Conservation (phyloP, 768 basidiomycete genomes). For the Hypholoma fasciculare region DNA sequence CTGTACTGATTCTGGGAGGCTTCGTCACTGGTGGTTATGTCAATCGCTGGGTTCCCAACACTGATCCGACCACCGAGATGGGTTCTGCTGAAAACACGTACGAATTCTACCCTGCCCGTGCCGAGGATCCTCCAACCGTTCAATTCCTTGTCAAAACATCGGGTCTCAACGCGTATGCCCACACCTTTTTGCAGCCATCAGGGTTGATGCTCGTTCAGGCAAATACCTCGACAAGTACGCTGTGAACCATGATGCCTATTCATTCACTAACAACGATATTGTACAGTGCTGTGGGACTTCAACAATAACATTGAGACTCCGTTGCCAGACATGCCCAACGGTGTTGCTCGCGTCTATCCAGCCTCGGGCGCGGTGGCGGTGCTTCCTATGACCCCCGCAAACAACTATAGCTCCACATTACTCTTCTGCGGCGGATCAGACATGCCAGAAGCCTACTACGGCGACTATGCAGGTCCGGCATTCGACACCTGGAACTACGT, state of each 20-base stretch:
- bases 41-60: slow-evolving; percentile 72
- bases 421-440: slow-evolving; percentile 91
- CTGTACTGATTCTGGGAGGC: slow-evolving; percentile 78
- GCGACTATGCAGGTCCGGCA: slow-evolving; percentile 70
- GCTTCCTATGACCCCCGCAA: slow-evolving; percentile 88
- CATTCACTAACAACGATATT: neutral
- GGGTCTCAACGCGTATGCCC: slow-evolving; percentile 77
- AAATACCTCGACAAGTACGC: slow-evolving; percentile 72
- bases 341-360: slow-evolving; percentile 82
- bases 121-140: slow-evolving; percentile 48
- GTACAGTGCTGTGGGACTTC: slow-evolving; percentile 32
- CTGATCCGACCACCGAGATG: slow-evolving; percentile 58
- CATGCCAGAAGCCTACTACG: slow-evolving; percentile 71
- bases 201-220: slow-evolving; percentile 84
- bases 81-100: slow-evolving; percentile 80
- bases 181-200: slow-evolving; percentile 71
- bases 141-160: slow-evolving; percentile 70
- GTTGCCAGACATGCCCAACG: slow-evolving; percentile 72
- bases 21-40: slow-evolving; percentile 79
- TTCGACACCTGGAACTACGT: slow-evolving; percentile 74
- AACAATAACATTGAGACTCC: slow-evolving; percentile 54
- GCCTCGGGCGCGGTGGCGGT: slow-evolving; percentile 88
- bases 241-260: neutral
- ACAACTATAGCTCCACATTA: slow-evolving; percentile 83
- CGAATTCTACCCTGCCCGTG: slow-evolving; percentile 77